Conservation (phyloP, 2,329 filamentous ascomycete genomes). For the Passalora sequoiae region DNA sequence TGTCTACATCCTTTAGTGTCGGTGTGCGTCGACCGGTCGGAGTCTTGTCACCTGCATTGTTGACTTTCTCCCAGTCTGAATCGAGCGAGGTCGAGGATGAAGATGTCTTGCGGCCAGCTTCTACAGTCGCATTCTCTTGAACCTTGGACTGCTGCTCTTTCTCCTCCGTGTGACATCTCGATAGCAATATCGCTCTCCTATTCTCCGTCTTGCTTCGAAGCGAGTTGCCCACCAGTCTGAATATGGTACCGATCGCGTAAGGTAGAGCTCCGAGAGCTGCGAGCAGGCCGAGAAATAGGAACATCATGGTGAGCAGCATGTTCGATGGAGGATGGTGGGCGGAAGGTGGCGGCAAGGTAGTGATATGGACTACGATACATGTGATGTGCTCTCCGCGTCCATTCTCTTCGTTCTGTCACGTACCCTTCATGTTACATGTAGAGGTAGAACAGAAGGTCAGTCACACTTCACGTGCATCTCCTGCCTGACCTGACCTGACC, state of each 20-base stretch:
- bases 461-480: no score
- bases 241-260: slow-evolving; percentile 22
- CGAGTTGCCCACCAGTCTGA: slow-evolving; percentile 24
- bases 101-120: slow-evolving; percentile 11
- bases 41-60: slow-evolving; percentile 42
- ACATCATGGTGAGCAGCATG: slow-evolving; percentile 18
- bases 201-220: slow-evolving; percentile 30
- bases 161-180: slow-evolving; percentile 27
- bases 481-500: no score
- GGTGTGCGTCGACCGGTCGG: slow-evolving; percentile 43
- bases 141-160: slow-evolving; percentile 21
- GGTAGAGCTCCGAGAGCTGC: slow-evolving; percentile 24
- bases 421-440: no score
- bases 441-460: no score
- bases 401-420: slow-evolving; percentile 1
- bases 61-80: slow-evolving; percentile 67
- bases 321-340: slow-evolving; percentile 2
- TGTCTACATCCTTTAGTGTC: slow-evolving; percentile 35
- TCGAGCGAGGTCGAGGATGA: slow-evolving; percentile 42
- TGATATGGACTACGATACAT: no score
- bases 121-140: slow-evolving; percentile 3
- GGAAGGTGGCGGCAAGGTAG: no score
- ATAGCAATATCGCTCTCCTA: slow-evolving; percentile 30
- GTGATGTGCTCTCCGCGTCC: no score
- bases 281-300: slow-evolving; percentile 22